Evolutionary conservation across 1,139 yeast species (phyloP), one percentile per base, ranked within the genome.

Genomic region (Kluyveromyces sp.): DNA sequence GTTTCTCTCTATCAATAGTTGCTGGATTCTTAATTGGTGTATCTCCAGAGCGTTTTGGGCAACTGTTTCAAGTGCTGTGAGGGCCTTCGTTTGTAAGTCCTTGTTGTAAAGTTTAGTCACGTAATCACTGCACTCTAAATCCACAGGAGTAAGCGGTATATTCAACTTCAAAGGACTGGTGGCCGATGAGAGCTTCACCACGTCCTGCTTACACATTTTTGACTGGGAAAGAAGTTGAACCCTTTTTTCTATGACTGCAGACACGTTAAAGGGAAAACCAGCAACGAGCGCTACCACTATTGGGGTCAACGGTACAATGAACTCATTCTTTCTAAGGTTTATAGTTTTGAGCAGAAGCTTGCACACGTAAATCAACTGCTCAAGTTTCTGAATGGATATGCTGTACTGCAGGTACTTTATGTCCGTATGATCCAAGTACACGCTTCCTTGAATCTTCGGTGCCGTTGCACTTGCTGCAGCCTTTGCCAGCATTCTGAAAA

Each of bases 11-110:
- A 56, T 34, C 41, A 65, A 60, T 1, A 78, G 73, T 45, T 64
- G 72, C 17, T 63, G 68, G 42, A 76, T 55, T 43, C 72, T 68
- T 47, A 69, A 73, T 43, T 70, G 68, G 52, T 78, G 77, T 0
- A 79, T 75, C 17, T 66, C 66, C 11, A 70, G 57, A 12, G 81
- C 70, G 43, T 67, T 70, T 8, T 56, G 41, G 2, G 55, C 38
- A 1, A 61, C 43, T 7, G 39, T 40, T 17, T 50, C 48, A 19
- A 60, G 41, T 3, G 53, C 50, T 11, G 45, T 43, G 17, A 63
- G 38, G 6, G 57, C 33, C 35, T 52, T 56, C 50, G 53, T 49
- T 36, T 63, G 66, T 20, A 55, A 43, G 7, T 49, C 50, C 3
- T 35, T 39, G 39, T 60, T 49, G 40, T 61, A 63, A 9, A 62